Evolutionary conservation across 768 basidiomycete species (phyloP).

Genomic region (Pulveroboletus frians): DNA sequence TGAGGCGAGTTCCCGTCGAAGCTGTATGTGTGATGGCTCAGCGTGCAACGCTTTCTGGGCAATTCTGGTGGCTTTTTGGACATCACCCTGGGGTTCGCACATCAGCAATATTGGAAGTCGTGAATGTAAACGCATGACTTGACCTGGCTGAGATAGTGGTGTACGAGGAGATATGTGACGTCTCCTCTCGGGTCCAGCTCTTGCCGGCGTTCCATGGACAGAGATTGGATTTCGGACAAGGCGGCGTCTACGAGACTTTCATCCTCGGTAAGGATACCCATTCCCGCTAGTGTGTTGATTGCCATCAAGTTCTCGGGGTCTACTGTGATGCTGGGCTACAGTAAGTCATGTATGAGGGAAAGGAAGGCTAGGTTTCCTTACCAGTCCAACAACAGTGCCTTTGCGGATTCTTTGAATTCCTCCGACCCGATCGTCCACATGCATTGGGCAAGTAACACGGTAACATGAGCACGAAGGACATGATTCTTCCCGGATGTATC

Average conservation of each 20-base stretch:
- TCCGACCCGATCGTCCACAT: conserved; percentile 79
- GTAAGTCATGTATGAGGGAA: conserved; percentile 13
- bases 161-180: conserved; percentile 65
- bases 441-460: conserved; percentile 75
- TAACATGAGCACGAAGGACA: conserved; percentile 58
- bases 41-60: conserved; percentile 53
- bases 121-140: conserved; percentile 4
- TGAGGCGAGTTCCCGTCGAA: conserved; percentile 50
- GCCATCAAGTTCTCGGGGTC: conserved; percentile 78
- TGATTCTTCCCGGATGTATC: conserved; percentile 46
- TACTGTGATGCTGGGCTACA: conserved; percentile 53
- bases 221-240: conserved; percentile 68
- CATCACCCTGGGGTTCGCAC: conserved; percentile 39
- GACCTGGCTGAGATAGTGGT: conserved; percentile 73
- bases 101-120: neutral
- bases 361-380: conserved; percentile 32
- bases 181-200: conserved; percentile 65
- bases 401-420: conserved; percentile 73
- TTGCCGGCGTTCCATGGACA: conserved; percentile 61
- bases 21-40: conserved; percentile 48
- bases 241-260: conserved; percentile 81
- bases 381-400: conserved; percentile 79
- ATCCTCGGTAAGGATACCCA: conserved; percentile 80
- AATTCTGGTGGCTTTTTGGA: conserved; percentile 43
- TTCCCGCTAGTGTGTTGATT: conserved; percentile 81